Base-by-base conservation (phyloP, 2,329 filamentous ascomycete genomes). In the Xylaria sp. region DNA sequence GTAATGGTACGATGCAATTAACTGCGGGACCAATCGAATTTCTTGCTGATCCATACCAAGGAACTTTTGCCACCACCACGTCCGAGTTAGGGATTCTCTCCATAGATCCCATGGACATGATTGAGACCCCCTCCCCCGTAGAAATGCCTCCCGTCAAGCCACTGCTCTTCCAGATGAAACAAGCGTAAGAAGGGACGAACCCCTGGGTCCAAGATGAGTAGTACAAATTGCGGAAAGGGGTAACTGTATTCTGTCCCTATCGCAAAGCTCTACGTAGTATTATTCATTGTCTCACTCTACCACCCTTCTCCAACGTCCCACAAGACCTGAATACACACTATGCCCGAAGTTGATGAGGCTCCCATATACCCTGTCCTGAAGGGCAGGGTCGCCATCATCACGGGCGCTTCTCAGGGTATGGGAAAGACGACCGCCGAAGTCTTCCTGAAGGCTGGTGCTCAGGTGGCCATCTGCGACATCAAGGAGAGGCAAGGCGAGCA, bases 401-500 rank as follows among this genome's bases (percentile, higher is more conserved):
- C 67, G 0, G 68, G 66, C 8, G 68, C 54, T 16, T 62, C 63
- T 9, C 60, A 65, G 40, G 70, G 69, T 1, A 72, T 72, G 52
- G 69, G 70, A 11, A 66, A 63, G 54, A 64, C 66, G 2, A 69
- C 63, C 1, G 66, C 65, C 2, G 55, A 60, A 6, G 51, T 61
- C 3, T 61, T 67, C 8, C 63, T 64, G 19, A 63, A 64, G 49
- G 65, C 64, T 5, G 65, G 64, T n/a, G 64, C 63, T 9, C 61
- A 61, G 29, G 63, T 58, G n/a, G 59, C 60, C 11, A 61, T 63
- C 39, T 57, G 54, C 19, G 61, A 63, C 37, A 47, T 63, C 21
- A 54, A 54, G 42, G 49, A 52, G 19, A 49, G 62, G 16, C 62
- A 64, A 7, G 57, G 56, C 1, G n/a, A 63, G n/a, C 48, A 60